Percentiles rank a stretch among this genome's conserved stretches.
Conservation (phyloP, 2,329 filamentous ascomycete species). For the Fusarium acutatum region DNA sequence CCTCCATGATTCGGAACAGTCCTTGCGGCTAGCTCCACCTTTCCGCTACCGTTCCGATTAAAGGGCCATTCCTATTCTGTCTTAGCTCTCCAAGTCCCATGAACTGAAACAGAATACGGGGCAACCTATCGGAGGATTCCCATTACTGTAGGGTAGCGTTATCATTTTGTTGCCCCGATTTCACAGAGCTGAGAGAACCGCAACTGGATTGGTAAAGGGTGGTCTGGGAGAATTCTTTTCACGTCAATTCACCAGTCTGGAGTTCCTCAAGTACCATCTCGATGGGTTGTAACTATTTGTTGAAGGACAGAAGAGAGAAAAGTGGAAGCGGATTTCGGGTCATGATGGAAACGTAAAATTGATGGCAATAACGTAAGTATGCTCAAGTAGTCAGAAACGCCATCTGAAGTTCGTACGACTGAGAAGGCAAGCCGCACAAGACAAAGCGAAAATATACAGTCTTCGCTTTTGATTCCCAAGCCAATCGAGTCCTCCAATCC, state of each 20-base stretch:
- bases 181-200: not conserved
- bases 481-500: not conserved
- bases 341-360: fast-evolving
- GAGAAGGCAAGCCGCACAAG: not conserved
- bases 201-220: no score
- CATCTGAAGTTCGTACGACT: no score
- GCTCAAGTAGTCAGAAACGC: no score
- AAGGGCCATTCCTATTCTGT: not conserved
- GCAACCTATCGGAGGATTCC: not conserved
- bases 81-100: not conserved
- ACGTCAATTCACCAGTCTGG: fast-evolving
- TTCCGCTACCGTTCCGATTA: not conserved
- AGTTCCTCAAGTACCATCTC: not conserved
- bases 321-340: not conserved
- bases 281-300: no score
- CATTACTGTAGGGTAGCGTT: not conserved
- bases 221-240: not conserved
- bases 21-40: no score
- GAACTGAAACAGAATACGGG: no score
- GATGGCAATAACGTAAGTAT: no score
- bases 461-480: not conserved
- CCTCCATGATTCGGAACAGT: not conserved
- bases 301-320: not conserved
- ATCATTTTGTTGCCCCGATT: not conserved
- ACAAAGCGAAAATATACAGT: not conserved